Evolutionary conservation across 225 moss, liverwort and hornwort genomes (phyloP).

Genomic region (Anthoceros angustus): DNA sequence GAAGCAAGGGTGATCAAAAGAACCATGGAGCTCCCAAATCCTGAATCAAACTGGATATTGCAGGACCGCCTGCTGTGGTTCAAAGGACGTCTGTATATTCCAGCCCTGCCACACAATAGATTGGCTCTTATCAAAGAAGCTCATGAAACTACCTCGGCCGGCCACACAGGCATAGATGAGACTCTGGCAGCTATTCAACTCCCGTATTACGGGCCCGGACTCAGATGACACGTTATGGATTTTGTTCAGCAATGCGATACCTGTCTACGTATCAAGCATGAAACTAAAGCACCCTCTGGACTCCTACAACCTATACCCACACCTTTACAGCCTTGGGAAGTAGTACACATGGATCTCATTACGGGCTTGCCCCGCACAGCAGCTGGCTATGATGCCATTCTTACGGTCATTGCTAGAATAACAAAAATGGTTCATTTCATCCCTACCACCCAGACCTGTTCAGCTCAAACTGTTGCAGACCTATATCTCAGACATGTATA

Average conservation of each 20-base stretch:
- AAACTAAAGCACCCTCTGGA: background rate
- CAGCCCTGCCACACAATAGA: too few relatives aligned
- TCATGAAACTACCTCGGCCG: too few relatives aligned
- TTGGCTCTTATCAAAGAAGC: too few relatives aligned
- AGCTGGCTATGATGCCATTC: background rate
- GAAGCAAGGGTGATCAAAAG: too few relatives aligned
- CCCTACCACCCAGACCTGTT: background rate
- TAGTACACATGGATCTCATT: background rate
- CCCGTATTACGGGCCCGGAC: too few relatives aligned
- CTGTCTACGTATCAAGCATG: background rate
- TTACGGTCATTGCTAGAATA: background rate
- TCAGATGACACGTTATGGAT: background rate
- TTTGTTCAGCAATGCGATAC: background rate
- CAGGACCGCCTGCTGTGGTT: too few relatives aligned
- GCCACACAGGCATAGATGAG: too few relatives aligned
- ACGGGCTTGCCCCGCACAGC: background rate
- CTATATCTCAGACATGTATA: background rate
- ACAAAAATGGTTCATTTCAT: background rate
- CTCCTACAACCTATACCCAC: background rate
- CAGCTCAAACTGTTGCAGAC: background rate
- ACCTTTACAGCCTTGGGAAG: background rate
- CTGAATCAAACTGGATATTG: too few relatives aligned
- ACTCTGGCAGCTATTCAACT: too few relatives aligned
- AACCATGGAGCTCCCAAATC: too few relatives aligned
- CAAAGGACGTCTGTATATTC: too few relatives aligned